Evolutionary conservation across 1,139 yeast species (phyloP).

Genomic region (Taphrina communis): DNA sequence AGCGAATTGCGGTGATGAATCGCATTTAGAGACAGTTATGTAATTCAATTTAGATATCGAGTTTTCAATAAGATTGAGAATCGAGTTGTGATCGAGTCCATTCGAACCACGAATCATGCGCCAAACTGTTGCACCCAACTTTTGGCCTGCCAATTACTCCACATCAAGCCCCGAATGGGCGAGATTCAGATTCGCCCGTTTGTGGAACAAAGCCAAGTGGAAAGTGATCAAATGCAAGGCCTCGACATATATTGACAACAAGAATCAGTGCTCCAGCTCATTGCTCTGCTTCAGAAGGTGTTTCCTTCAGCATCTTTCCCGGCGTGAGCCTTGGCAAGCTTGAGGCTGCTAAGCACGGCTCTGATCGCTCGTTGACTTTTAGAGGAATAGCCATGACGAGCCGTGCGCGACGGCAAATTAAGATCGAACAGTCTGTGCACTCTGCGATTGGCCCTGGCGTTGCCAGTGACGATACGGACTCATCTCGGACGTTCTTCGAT

Average conservation of each 20-base stretch:
- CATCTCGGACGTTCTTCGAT: neutral
- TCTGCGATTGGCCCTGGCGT: too few species aligned
- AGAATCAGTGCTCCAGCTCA: neutral
- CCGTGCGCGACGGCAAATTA: neutral
- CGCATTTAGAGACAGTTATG: neutral
- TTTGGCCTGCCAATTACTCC: neutral
- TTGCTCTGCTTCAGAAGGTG: too few species aligned
- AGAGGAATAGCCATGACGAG: slow-evolving; percentile 2
- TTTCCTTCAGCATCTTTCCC: neutral
- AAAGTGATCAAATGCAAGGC: neutral
- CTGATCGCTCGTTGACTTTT: too few species aligned
- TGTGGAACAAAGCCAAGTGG: neutral
- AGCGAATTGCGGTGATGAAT: slow-evolving; percentile 51
- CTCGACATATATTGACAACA: neutral
- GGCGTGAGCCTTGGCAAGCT: neutral
- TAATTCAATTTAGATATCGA: neutral
- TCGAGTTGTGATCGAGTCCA: too few species aligned
- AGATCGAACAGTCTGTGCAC: neutral
- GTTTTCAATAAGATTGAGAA: too few species aligned
- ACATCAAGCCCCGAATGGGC: neutral
- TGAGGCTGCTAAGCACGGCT: too few species aligned
- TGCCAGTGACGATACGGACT: neutral
- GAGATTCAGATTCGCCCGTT: neutral
- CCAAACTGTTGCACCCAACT: neutral
- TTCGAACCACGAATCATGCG: too few species aligned